phyloP scores from a whole-genome alignment of 1,284 basidiomycete genomes.

The Cryptococcus sp. region DNA sequence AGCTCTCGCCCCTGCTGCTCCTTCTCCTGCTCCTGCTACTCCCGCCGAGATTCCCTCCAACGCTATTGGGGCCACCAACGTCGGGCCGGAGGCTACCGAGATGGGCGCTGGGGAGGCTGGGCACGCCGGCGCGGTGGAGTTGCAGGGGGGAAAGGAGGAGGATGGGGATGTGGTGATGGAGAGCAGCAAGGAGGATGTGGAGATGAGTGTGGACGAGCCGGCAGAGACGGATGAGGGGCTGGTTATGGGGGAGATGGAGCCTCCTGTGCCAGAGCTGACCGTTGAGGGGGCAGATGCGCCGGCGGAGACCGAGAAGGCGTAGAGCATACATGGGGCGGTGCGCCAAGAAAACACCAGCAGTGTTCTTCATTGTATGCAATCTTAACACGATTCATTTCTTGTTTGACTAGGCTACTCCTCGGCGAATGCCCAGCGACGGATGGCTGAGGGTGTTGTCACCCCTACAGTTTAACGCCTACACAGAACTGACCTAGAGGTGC shows the following conservation, averaged over 20 bases:
- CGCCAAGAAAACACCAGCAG: neutral
- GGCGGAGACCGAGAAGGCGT: constrained; percentile 4
- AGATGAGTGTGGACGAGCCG: neutral
- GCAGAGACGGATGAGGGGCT: constrained; percentile 27
- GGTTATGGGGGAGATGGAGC: constrained; percentile 33
- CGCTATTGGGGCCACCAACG: constrained; percentile 31
- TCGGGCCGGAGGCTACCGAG: constrained; percentile 22
- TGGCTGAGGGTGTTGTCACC: too few species aligned
- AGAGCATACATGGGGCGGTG: neutral
- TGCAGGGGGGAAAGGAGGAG: constrained; percentile 12
- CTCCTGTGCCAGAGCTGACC: constrained; percentile 22
- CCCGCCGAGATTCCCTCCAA: constrained; percentile 29
- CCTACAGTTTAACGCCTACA: neutral
- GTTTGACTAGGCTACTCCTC: neutral
- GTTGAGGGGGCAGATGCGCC: constrained; percentile 21
- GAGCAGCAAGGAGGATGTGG: constrained; percentile 10
- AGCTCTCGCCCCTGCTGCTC: neutral
- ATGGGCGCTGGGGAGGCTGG: constrained; percentile 23
- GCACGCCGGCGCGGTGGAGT: constrained; percentile 15
- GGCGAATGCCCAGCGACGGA: too few species aligned
- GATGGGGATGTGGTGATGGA: constrained; percentile 6
- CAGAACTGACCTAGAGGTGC: neutral
- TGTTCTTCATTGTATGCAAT: neutral
- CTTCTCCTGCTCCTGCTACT: neutral
- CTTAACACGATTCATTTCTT: neutral